phyloP scores from a whole-genome alignment of 176 grass and related monocot species.

The Musa troglodytarum region DNA sequence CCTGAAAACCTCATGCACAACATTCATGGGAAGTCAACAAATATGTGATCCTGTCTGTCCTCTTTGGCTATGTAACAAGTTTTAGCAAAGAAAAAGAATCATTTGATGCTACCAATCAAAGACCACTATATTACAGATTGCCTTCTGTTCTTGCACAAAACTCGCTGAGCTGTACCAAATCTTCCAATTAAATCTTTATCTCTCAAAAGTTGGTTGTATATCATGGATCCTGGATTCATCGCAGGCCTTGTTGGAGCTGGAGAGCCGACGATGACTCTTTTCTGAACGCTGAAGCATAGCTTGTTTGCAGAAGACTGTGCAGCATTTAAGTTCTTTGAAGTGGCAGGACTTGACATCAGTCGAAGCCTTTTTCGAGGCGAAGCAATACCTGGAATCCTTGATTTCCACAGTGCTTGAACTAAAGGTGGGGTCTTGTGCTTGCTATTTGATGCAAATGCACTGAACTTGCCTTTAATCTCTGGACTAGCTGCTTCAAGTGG shows the following conservation, averaged over 20 bases:
- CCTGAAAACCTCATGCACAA: no score
- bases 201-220: neutral
- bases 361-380: constrained; percentile 21
- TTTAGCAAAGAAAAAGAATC: neutral
- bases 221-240: neutral
- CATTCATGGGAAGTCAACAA: no score
- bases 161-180: constrained; percentile 9
- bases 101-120: neutral
- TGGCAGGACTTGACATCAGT: constrained; percentile 19
- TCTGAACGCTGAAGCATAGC: constrained; percentile 28
- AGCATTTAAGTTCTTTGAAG: neutral
- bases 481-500: constrained; percentile 37
- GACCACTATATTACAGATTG: constrained; percentile 6
- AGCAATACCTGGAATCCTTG: constrained; percentile 27
- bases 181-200: constrained; percentile 12
- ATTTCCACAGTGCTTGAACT: constrained; percentile 32
- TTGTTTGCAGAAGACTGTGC: constrained; percentile 5
- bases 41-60: no score
- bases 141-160: constrained; percentile 14
- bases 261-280: constrained; percentile 14
- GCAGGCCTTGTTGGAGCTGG: neutral
- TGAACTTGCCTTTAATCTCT: constrained; percentile 29
- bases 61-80: no score
- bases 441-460: constrained; percentile 29
- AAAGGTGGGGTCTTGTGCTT: constrained; percentile 62